Evolutionary conservation across 352 stramenopile genomes (phyloP).

Genomic region (Phytopythium helicoides): DNA sequence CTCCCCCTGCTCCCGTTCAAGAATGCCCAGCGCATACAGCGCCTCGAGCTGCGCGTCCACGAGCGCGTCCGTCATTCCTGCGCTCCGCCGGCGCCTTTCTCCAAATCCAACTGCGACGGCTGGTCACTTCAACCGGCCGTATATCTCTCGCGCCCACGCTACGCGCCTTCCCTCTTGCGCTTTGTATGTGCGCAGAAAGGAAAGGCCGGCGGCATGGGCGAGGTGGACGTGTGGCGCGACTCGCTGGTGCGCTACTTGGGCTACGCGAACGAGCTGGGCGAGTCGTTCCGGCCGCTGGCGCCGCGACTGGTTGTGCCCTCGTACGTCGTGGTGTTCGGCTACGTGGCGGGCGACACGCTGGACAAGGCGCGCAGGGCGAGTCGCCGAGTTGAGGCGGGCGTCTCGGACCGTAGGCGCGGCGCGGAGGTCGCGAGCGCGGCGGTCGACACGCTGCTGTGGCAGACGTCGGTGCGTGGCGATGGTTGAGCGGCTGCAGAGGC

Average conservation of each 20-base stretch:
- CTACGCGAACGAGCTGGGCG: conserved; percentile 89
- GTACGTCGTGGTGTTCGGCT: conserved; percentile 81
- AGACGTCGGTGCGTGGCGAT: conserved; percentile 38
- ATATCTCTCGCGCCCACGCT: conserved; percentile 4
- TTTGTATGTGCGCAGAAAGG: not conserved
- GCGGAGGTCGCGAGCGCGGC: conserved; percentile 33
- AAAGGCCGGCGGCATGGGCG: conserved; percentile 1
- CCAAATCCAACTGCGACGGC: not conserved
- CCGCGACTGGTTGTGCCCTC: conserved; percentile 67
- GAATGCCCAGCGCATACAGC: conserved; percentile 45
- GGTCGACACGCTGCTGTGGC: conserved; percentile 84
- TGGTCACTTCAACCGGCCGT: conserved; percentile 2
- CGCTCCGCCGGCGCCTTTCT: conserved; percentile 1
- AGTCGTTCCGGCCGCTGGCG: conserved; percentile 82
- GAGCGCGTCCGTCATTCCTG: conserved; percentile 29
- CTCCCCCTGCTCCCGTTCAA: conserved; percentile 20
- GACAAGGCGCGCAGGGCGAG: conserved; percentile 64
- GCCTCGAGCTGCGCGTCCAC: conserved; percentile 47
- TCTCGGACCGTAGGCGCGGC: conserved; percentile 26
- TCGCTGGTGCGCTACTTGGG: conserved; percentile 86
- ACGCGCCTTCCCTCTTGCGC: not conserved
- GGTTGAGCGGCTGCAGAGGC: too few relatives aligned
- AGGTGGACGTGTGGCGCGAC: conserved; percentile 77
- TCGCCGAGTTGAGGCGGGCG: conserved; percentile 14
- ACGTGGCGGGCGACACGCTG: conserved; percentile 82